phyloP scores from a whole-genome alignment of 345 rosid genomes.

The Cardamine resedifolia region DNA sequence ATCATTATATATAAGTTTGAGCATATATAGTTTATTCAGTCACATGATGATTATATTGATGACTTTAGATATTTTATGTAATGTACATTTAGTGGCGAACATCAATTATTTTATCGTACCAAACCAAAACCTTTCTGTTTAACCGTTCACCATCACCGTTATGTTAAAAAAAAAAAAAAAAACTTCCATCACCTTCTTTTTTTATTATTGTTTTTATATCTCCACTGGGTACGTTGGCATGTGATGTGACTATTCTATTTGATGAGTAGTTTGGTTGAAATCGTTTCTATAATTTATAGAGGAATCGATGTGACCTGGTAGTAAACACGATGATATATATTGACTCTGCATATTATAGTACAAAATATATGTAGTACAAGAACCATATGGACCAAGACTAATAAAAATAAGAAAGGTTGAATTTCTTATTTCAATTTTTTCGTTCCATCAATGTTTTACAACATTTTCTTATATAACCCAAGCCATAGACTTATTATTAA shows the following conservation, averaged over 20 bases:
- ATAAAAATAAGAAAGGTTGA: too few species aligned
- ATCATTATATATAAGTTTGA: slow-evolving; percentile 10
- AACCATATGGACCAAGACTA: background rate
- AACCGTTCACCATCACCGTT: slow-evolving; percentile 5
- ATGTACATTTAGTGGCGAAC: slow-evolving; percentile 21
- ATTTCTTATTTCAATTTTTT: too few species aligned
- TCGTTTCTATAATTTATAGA: background rate
- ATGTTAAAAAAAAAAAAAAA: too few species aligned
- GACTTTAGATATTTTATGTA: background rate
- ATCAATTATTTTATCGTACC: slow-evolving; percentile 34
- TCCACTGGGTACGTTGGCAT: background rate
- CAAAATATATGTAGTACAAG: background rate
- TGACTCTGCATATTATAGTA: background rate
- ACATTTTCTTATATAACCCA: too few species aligned
- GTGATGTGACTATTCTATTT: slow-evolving; percentile 3
- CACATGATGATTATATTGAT: slow-evolving; percentile 11
- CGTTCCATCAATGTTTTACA: too few species aligned
- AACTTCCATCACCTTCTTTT: background rate
- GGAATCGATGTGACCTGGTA: background rate
- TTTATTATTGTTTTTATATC: background rate
- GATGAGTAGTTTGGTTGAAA: background rate
- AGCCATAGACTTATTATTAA: too few species aligned
- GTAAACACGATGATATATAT: background rate
- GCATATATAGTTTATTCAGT: background rate
- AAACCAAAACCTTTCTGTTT: slow-evolving; percentile 23